These are phyloP conservation scores for Talaromyces verruculosus DNA, from an alignment of 2,329 filamentous ascomycete genomes.

Conservation along the genomic window DNA sequence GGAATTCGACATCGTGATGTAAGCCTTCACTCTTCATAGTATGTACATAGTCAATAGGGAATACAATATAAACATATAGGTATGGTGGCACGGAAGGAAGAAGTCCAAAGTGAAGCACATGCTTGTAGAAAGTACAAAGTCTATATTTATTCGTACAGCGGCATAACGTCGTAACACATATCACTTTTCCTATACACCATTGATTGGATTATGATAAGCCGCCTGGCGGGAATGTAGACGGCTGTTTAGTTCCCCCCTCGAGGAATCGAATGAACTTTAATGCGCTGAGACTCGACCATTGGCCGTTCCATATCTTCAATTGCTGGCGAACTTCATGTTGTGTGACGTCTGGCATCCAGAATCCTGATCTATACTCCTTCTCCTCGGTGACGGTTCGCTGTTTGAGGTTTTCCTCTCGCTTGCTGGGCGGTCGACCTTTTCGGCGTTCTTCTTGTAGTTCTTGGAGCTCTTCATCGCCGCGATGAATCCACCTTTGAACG, in stretches of 20 bases:
- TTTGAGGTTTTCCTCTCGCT: constrained; percentile 73
- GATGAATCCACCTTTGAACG: constrained; percentile 37
- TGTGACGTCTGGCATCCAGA: constrained; percentile 75
- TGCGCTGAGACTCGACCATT: constrained; percentile 76
- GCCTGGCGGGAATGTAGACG: constrained; percentile 78
- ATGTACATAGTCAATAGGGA: background rate
- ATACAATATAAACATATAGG: background rate
- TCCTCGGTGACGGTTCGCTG: constrained; percentile 68
- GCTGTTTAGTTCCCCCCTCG: constrained; percentile 61
- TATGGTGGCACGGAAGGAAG: background rate
- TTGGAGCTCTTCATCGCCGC: constrained; percentile 40
- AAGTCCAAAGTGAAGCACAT: background rate
- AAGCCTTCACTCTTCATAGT: constrained; percentile 23
- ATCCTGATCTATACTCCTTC: constrained; percentile 79
- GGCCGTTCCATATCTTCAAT: constrained; percentile 74
- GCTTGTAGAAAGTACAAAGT: constrained; percentile 11
- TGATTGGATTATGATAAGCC: constrained; percentile 46
- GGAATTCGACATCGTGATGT: constrained; percentile 26
- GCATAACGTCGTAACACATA: constrained; percentile 19
- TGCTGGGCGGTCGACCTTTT: constrained; percentile 74
- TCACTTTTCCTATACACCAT: background rate
- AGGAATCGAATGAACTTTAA: constrained; percentile 75
- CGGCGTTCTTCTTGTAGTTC: constrained; percentile 63
- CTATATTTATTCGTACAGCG: constrained; percentile 18
- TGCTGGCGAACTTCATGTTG: constrained; percentile 63